Base-by-base conservation (phyloP, 805 yeast genomes). In the Lachancea kluyveri region DNA sequence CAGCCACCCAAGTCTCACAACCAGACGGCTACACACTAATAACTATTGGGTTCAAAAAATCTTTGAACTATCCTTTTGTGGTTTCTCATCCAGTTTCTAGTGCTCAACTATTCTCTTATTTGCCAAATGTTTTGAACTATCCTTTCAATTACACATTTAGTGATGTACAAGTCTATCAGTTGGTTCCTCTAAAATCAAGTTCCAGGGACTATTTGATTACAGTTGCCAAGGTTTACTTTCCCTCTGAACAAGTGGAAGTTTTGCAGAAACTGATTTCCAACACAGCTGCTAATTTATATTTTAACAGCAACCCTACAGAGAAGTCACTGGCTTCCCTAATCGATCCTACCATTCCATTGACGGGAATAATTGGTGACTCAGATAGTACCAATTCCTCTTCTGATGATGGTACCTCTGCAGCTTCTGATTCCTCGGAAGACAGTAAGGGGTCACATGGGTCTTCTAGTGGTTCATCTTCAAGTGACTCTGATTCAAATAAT, bases 191-290 rank as follows among this genome's bases (percentile, higher is more conserved):
- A 52, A 68, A 77, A 11, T 70, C 84, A 2, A 35, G 64, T 1
- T 60, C 59, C 9, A 66, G 65, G 30, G 65, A 64, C 28, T 90
- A 85, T 57, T 71, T 86, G 39, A 84, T 84, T 34, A 82, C 96
- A 0, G 83, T 88, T 39, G 97, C 96, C 5, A 81, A 81, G 54
- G 80, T 85, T 34, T 86, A 82, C 54, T 80, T 86, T 62, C 95
- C 95, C 14, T 54, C 60, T 8, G 54, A 57, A 8, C 59, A 68
- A 18, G 68, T 83, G 11, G 45, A 54, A 1, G 52, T 62, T 0
- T 64, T 90, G 41, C 72, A 72, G 37, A 57, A 57, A 11, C 56
- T 66, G 22, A 56, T 90, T 25, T 77, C 81, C 28, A 59, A 74
- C 35, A 46, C 69, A 0, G 45, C 61, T 8, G 83, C 95, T 3